Evolutionary conservation across 1,139 yeast species (phyloP).

Genomic region (Pichia cactophila): DNA sequence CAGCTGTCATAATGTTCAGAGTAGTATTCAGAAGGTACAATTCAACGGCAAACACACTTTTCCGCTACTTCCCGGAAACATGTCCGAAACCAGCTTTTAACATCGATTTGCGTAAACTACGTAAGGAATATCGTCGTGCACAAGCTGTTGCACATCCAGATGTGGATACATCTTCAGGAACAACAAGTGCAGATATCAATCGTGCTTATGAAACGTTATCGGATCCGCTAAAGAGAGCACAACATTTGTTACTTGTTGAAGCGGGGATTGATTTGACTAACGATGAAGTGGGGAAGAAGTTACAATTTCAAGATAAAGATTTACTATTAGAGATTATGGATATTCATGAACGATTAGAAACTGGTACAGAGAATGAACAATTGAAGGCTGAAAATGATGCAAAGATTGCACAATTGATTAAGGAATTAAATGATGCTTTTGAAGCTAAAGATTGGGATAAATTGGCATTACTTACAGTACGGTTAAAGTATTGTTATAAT

Average conservation of each 20-base stretch:
- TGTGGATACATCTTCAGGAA: slow-evolving; percentile 25
- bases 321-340: slow-evolving; percentile 53
- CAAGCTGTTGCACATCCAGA: slow-evolving; percentile 85
- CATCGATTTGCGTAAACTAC: slow-evolving; percentile 46
- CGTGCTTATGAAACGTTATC: slow-evolving; percentile 65
- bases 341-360: slow-evolving; percentile 37
- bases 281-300: slow-evolving; percentile 29
- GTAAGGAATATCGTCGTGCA: slow-evolving; percentile 65
- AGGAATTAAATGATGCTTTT: slow-evolving; percentile 33
- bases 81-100: slow-evolving; percentile 56
- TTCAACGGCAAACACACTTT: not conserved
- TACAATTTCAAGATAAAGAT: slow-evolving; percentile 36
- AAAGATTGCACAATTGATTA: slow-evolving; percentile 40
- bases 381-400: slow-evolving; percentile 49
- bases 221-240: slow-evolving; percentile 66
- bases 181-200: slow-evolving; percentile 48
- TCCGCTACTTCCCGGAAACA: slow-evolving; percentile 60
- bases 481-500: slow-evolving; percentile 79
- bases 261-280: slow-evolving; percentile 37
- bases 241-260: slow-evolving; percentile 39
- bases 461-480: slow-evolving; percentile 61
- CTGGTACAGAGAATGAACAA: slow-evolving; percentile 53
- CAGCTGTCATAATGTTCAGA: not conserved
- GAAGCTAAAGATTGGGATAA: slow-evolving; percentile 38
- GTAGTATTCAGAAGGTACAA: not conserved